Base-by-base conservation (phyloP, 2,329 filamentous ascomycete species). In the Conoideocrella luteorostrata region DNA sequence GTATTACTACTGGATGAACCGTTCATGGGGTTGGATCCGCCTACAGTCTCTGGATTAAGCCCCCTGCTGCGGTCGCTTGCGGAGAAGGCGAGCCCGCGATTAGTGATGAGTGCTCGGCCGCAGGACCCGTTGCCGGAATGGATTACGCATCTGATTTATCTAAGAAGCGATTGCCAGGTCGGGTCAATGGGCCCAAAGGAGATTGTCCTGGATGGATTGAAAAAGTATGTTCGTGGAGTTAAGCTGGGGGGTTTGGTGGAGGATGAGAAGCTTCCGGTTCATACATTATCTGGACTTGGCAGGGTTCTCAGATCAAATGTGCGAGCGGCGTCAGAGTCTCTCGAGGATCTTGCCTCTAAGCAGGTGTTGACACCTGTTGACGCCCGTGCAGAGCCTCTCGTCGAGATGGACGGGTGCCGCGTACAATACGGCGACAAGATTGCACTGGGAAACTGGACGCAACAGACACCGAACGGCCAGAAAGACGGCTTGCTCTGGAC, bases 1-100 rank as follows among this genome's bases (percentile, higher is more conserved):
- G 75, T 95, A 10, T 60, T 98, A 48, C 71, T 97, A 41, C 71
- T 95, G 3, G 93, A 98, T 64, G 91, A 95, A 55, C 91, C 93
- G 1, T 96, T 96, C 58, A 95, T 96, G 86, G 91, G 93, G 0
- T 71, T 98, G 13, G 93, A 97, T 62, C 93, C 91, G 12, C 83
- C 82, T 5, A 94, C 89, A 0, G 77, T 87, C 11, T 72, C 76
- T 11, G 77, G 77, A 2, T 67, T 97, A 52, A 91, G 86, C 32
- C 72, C 75, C 1, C 70, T 97, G 37, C 68, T 96, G 18, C 68
- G 79, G 50, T 72, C 72, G 0, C 66, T 96, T 44, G 86, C 88
- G 0, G 72, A 77, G 46, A 75, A 73, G 39, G 77, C 77, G 12
- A 73, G 71, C 6, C 90, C 89, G 0, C 75, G 88, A 24, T 68